Conservation (phyloP, 306 rosid genomes). For the Dalbergia cultrata region DNA sequence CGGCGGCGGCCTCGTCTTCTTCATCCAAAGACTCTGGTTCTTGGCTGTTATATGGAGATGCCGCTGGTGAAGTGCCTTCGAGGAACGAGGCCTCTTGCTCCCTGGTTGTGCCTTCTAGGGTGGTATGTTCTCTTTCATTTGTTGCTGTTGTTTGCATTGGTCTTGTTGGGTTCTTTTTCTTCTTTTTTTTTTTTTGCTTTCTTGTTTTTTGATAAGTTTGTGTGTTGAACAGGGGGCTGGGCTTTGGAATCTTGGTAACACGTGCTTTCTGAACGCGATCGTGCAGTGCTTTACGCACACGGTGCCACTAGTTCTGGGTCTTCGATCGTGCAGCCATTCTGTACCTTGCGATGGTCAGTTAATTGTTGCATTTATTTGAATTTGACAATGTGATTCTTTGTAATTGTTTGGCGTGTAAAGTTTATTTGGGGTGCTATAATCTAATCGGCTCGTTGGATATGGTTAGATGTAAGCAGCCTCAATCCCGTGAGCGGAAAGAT, state of each 20-base stretch:
- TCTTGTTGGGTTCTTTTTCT: neutral
- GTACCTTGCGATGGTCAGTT: conserved; percentile 58
- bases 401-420: neutral
- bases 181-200: neutral
- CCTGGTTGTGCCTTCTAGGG: conserved; percentile 44
- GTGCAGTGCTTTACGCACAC: conserved; percentile 94
- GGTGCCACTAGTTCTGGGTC: conserved; percentile 72
- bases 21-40: conserved; percentile 2
- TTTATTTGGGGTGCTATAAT: neutral
- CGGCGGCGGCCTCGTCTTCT: conserved; percentile 16
- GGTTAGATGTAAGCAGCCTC: neutral
- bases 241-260: conserved; percentile 79
- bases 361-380: neutral
- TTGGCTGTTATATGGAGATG: conserved; percentile 2
- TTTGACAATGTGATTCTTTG: neutral
- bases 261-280: conserved; percentile 86
- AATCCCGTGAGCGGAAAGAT: neutral
- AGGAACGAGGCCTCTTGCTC: neutral
- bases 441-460: neutral
- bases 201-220: neutral
- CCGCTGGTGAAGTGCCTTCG: neutral
- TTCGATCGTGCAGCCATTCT: conserved; percentile 60
- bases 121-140: conserved; percentile 48
- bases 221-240: conserved; percentile 81
- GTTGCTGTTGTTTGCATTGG: neutral